These are phyloP conservation scores for Verbascum thapsus DNA, from an alignment of 257 asterid genomes.

Conservation along the genomic window DNA sequence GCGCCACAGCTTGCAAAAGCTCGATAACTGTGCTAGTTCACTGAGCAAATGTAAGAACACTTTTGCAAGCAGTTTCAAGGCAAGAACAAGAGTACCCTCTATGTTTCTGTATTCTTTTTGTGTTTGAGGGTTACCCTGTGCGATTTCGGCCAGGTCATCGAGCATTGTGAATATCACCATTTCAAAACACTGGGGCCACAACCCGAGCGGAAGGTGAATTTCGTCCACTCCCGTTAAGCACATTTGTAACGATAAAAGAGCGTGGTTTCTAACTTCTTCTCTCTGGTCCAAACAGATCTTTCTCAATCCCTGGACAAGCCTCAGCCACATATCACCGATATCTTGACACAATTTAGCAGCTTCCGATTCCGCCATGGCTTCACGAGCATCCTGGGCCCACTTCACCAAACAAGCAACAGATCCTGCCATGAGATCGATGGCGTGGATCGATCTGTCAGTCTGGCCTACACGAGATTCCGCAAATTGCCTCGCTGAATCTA, in stretches of 20 bases:
- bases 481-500: conserved; percentile 85
- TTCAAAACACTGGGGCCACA: conserved; percentile 88
- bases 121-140: conserved; percentile 84
- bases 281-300: conserved; percentile 94
- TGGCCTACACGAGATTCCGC: conserved; percentile 96
- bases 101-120: conserved; percentile 86
- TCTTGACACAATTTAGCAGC: conserved; percentile 70
- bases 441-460: conserved; percentile 72
- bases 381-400: conserved; percentile 81
- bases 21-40: conserved; percentile 57
- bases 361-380: conserved; percentile 66
- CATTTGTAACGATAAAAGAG: conserved; percentile 67
- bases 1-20: conserved; percentile 92
- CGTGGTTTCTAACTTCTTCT: conserved; percentile 92
- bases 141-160: conserved; percentile 82
- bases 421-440: conserved; percentile 84
- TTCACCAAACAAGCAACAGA: conserved; percentile 64
- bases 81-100: conserved; percentile 85
- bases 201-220: conserved; percentile 53
- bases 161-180: conserved; percentile 85
- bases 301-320: conserved; percentile 85
- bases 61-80: conserved; percentile 69
- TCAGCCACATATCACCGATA: conserved; percentile 95
- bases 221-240: conserved; percentile 79
- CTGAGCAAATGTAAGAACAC: conserved; percentile 60